Percentiles rank a stretch among this genome's conserved stretches.
Conservation (phyloP, 306 rosid species). For the Arachis stenosperma region DNA sequence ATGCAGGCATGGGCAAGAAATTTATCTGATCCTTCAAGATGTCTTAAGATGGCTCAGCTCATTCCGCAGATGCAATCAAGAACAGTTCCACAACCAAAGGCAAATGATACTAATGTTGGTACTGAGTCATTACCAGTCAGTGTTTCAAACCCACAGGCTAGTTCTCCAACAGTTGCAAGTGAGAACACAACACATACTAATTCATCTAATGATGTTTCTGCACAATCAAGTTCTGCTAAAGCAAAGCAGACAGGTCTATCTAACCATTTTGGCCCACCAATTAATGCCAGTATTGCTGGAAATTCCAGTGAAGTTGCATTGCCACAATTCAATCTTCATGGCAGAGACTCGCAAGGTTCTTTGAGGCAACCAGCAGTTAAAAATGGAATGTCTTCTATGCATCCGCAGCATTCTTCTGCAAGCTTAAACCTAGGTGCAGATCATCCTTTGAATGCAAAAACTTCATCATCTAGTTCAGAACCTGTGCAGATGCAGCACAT, state of each 20-base stretch:
- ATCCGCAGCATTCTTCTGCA: constrained; percentile 61
- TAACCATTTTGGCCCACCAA: constrained; percentile 59
- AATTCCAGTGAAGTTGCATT: constrained; percentile 51
- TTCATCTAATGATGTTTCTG: constrained; percentile 74
- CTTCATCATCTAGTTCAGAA: constrained; percentile 57
- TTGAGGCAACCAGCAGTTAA: constrained; percentile 59
- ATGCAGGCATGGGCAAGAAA: constrained; percentile 87
- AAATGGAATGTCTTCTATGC: constrained; percentile 73
- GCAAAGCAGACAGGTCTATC: constrained; percentile 69
- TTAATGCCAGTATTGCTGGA: constrained; percentile 53
- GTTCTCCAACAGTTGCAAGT: constrained; percentile 65
- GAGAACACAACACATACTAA: constrained; percentile 81
- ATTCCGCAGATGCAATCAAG: constrained; percentile 77
- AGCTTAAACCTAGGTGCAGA: constrained; percentile 58
- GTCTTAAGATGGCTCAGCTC: constrained; percentile 70
- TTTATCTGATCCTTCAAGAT: constrained; percentile 79
- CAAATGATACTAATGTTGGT: constrained; percentile 61
- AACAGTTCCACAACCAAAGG: constrained; percentile 67
- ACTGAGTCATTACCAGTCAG: constrained; percentile 66
- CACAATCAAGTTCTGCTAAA: constrained; percentile 68
- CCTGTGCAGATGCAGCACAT: constrained; percentile 56
- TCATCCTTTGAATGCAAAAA: constrained; percentile 58
- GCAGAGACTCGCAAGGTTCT: constrained; percentile 79
- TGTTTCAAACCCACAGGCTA: constrained; percentile 74
- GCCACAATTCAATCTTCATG: constrained; percentile 73